These are phyloP conservation scores for Gamarada debralockiae DNA, from an alignment of 495 filamentous ascomycete species.

Conservation along the genomic window DNA sequence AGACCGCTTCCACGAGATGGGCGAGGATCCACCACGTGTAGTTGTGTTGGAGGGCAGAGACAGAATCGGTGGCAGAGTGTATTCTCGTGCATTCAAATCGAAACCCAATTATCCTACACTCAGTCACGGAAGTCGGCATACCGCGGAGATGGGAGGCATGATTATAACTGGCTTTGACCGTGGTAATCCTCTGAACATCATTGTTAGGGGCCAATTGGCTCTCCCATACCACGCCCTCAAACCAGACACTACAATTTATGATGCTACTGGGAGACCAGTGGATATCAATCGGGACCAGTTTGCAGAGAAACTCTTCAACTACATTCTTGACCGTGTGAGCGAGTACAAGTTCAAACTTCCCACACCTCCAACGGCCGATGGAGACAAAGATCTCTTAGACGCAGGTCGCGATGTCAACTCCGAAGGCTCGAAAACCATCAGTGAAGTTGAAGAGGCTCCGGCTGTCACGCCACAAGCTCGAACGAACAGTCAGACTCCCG, in stretches of 20 bases:
- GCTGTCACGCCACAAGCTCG: slow-evolving; percentile 19
- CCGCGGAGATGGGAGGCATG: slow-evolving; percentile 93
- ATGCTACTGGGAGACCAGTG: slow-evolving; percentile 77
- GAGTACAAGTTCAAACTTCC: slow-evolving; percentile 76
- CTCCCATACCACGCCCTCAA: slow-evolving; percentile 80
- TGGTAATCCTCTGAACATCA: slow-evolving; percentile 87
- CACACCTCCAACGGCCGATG: slow-evolving; percentile 69
- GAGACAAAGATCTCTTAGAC: slow-evolving; percentile 80
- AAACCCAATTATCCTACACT: slow-evolving; percentile 40
- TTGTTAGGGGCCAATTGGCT: slow-evolving; percentile 87
- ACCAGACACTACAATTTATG: slow-evolving; percentile 86
- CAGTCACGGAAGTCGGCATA: slow-evolving; percentile 55
- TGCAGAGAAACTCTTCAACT: slow-evolving; percentile 88
- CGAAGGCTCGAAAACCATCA: slow-evolving; percentile 67
- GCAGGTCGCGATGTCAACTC: slow-evolving; percentile 71
- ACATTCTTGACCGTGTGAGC: slow-evolving; percentile 86
- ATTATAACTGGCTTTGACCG: slow-evolving; percentile 96
- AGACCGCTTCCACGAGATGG: slow-evolving; percentile 54
- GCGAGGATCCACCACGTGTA: slow-evolving; percentile 66
- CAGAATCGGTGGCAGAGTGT: slow-evolving; percentile 89
- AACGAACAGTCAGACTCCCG: slow-evolving; percentile 32
- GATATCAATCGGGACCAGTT: slow-evolving; percentile 74
- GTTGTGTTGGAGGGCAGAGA: slow-evolving; percentile 83
- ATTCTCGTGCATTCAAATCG: slow-evolving; percentile 74
- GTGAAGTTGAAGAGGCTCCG: slow-evolving; percentile 59